Evolutionary conservation across 2,329 filamentous ascomycete genomes (phyloP).

Genomic region (Amesomyces nigricolor): DNA sequence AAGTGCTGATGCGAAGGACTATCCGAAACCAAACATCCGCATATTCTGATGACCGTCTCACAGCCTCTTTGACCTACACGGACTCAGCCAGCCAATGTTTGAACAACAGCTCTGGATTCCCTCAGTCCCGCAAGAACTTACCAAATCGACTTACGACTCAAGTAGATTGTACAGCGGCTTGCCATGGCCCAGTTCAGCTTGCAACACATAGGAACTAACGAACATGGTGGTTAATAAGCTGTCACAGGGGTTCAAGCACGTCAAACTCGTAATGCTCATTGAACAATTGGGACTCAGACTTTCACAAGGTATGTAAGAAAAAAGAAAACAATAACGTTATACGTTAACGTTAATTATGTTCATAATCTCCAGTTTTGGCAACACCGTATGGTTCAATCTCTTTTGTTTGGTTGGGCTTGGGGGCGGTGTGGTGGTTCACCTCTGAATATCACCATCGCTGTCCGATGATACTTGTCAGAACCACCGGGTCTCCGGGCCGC

Average conservation of each 20-base stretch:
- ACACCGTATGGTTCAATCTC: too few relatives aligned
- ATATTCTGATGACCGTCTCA: too few relatives aligned
- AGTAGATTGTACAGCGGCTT: neutral
- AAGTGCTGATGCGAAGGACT: too few relatives aligned
- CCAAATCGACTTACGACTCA: neutral
- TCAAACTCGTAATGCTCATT: neutral
- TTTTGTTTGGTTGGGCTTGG: too few relatives aligned
- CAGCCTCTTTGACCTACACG: neutral
- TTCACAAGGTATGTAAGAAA: neutral
- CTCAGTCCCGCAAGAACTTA: neutral
- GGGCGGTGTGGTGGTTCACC: too few relatives aligned
- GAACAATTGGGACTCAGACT: neutral
- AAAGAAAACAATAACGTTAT: too few relatives aligned
- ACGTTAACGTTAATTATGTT: too few relatives aligned
- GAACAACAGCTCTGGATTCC: neutral
- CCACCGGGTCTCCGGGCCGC: too few relatives aligned
- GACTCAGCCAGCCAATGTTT: neutral
- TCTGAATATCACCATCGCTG: too few relatives aligned
- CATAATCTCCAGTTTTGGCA: too few relatives aligned
- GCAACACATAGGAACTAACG: neutral
- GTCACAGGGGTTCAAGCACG: neutral
- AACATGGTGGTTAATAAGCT: neutral
- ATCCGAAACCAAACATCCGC: too few relatives aligned
- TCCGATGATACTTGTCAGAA: too few relatives aligned
- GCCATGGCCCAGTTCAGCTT: neutral